These are phyloP conservation scores for Canavalia ensiformis DNA, from an alignment of 306 rosid species.

Conservation along the genomic window DNA sequence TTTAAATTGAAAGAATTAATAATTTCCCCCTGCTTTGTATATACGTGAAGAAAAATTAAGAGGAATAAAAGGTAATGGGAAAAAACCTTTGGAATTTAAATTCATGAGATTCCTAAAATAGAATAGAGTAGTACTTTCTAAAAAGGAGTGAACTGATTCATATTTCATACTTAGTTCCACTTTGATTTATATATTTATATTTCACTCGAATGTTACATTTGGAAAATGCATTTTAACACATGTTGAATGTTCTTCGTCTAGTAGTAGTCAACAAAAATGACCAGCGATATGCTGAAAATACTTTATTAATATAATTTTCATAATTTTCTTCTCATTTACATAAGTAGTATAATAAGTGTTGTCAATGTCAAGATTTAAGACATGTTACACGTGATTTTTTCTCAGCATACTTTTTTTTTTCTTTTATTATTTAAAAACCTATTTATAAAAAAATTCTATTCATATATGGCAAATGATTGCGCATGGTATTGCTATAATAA, in stretches of 20 bases:
- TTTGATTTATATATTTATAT: not conserved
- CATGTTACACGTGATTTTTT: constrained; percentile 15
- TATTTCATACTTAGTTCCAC: not conserved
- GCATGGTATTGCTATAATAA: not conserved
- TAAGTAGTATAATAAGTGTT: not conserved
- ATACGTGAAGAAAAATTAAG: not conserved
- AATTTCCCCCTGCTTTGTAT: not conserved
- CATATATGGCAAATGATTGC: too few relatives aligned
- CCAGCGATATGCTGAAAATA: not conserved
- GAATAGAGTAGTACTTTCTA: not conserved
- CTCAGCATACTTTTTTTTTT: not conserved
- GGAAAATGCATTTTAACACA: not conserved
- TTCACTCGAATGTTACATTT: not conserved
- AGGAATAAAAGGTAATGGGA: not conserved
- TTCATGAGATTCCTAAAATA: not conserved
- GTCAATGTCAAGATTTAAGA: not conserved
- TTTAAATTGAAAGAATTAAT: not conserved
- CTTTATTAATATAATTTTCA: not conserved
- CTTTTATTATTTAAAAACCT: not conserved
- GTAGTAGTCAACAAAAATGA: constrained; percentile 15
- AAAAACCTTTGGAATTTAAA: not conserved
- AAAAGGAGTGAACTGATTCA: not conserved
- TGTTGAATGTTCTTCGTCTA: not conserved
- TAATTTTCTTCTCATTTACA: not conserved
- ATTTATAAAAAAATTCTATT: not conserved